These are phyloP conservation scores for Rhizomucor miehei DNA, from an alignment of 371 early-diverging fungal species.

Conservation along the genomic window DNA sequence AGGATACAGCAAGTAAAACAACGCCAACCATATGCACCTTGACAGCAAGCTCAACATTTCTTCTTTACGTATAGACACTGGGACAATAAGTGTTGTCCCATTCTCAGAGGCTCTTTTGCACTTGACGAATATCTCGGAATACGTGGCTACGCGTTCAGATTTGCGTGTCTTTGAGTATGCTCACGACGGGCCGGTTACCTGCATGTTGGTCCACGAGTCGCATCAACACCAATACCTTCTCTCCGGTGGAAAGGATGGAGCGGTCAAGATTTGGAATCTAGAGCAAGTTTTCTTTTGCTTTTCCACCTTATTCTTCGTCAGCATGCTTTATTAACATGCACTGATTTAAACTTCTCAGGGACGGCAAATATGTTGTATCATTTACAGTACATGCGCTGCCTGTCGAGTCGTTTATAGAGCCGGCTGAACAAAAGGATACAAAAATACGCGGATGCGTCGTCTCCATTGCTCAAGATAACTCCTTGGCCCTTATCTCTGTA, in stretches of 20 bases:
- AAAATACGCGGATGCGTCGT: slow-evolving; percentile 60
- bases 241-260: slow-evolving; percentile 69
- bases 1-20: slow-evolving; percentile 46
- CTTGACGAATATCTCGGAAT: slow-evolving; percentile 24
- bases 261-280: slow-evolving; percentile 75
- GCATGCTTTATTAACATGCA: not conserved
- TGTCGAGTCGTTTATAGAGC: slow-evolving; percentile 59
- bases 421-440: slow-evolving; percentile 57
- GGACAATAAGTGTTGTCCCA: slow-evolving; percentile 49
- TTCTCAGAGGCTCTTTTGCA: slow-evolving; percentile 45
- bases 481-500: slow-evolving; percentile 67
- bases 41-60: not conserved
- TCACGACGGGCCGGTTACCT: slow-evolving; percentile 55
- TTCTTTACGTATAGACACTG: slow-evolving; percentile 36
- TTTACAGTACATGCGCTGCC: slow-evolving; percentile 62
- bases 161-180: slow-evolving; percentile 37
- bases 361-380: slow-evolving; percentile 62
- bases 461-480: slow-evolving; percentile 69
- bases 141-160: slow-evolving; percentile 16
- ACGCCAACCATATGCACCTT: not conserved
- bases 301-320: no score
- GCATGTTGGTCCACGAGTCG: slow-evolving; percentile 54
- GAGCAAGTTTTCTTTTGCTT: slow-evolving; percentile 52
- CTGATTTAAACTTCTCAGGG: slow-evolving; percentile 25
- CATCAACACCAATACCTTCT: slow-evolving; percentile 52